Base-by-base conservation (phyloP, 805 yeast species). In the Kodamaea neixiangensis region DNA sequence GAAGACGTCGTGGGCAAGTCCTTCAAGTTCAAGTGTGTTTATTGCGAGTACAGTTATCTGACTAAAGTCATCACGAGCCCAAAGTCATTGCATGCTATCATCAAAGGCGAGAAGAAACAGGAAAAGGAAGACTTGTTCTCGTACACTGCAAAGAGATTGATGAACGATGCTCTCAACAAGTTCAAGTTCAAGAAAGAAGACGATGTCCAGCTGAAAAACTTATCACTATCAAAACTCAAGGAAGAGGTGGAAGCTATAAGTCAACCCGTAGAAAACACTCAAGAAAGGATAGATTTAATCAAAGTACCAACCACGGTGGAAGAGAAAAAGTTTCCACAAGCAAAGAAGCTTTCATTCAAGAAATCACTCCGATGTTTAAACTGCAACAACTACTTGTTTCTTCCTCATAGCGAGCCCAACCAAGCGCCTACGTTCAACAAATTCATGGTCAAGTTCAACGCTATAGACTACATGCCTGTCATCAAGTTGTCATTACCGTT, bases 21-120 rank as follows among this genome's bases (percentile, higher is more conserved):
- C 2, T 78, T 78, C 52, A 48, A 46, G 6, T 76, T 79, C 48
- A 55, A 53, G 11, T 79, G 84, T 58, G 53, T 56, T 3, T 56
- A 49, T 45, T 72, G 80, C 53, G 42, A 50, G 2, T 79, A 70
- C 62, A 22, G 10, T 0, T 78, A 67, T 50, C 49, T 55, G 14
- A 73, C 82, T 0, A 68, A 65, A 1, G 49, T 69, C 3, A 66
- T 77, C 6, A 59, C 62, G 17, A 75, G 67, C 48, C 82, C 82
- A 1, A 73, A 67, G 44, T 65, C 81, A 5, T 53, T 79, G 38
- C 52, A 48, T 17, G 56, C 62, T 1, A 68, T 72, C 9, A 54
- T 72, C 13, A 53, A 47, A 11, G 29, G 52, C 1, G 58, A 62
- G 43, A 18, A 42, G 15, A 37, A 33, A 15, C 48, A 51, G 20